phyloP scores from a whole-genome alignment of 257 asterid genomes.

The Solanum clarkiae region DNA sequence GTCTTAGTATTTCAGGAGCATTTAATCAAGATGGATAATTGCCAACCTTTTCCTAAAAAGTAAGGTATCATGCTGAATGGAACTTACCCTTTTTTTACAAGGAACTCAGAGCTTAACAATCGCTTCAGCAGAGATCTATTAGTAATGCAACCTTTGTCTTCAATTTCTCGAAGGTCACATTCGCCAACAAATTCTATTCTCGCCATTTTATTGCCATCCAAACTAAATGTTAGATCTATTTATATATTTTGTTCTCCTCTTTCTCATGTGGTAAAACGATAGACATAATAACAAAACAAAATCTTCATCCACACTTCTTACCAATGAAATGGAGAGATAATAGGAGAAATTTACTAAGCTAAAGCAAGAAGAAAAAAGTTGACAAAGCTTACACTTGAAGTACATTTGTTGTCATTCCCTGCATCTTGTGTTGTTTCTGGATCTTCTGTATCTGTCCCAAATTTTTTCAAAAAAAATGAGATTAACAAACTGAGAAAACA shows the following conservation, averaged over 20 bases:
- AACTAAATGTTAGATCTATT: not conserved
- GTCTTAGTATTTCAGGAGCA: not conserved
- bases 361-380: not conserved
- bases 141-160: not conserved
- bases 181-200: not conserved
- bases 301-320: not conserved
- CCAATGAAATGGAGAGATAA: not conserved
- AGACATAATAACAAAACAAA: not conserved
- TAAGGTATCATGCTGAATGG: not conserved
- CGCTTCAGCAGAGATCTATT: not conserved
- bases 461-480: not conserved
- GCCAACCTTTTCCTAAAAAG: not conserved
- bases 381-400: slow-evolving; percentile 19
- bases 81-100: not conserved
- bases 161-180: not conserved
- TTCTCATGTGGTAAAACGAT: not conserved
- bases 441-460: slow-evolving; percentile 10
- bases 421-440: slow-evolving; percentile 4
- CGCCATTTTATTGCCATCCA: not conserved
- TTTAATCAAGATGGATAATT: not conserved
- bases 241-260: not conserved
- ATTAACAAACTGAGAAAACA: not conserved
- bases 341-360: not conserved
- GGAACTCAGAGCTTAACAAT: not conserved
- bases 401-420: slow-evolving; percentile 1